Base-by-base conservation (phyloP, 2,329 filamentous ascomycete species). In the Beauveria sp. region DNA sequence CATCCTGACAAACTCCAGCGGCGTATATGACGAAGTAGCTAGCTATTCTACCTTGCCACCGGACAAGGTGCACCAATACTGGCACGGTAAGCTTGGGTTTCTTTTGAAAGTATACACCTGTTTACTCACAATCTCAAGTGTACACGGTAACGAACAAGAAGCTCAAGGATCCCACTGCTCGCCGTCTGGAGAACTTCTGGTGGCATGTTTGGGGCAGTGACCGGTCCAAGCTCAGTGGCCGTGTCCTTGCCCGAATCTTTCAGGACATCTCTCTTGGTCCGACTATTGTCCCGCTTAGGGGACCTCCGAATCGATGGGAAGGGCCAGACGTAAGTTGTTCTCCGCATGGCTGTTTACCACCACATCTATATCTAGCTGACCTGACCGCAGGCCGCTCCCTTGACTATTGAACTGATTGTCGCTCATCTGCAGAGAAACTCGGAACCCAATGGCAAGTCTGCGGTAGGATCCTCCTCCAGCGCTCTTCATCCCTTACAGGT, bases 131-230 rank as follows among this genome's bases (percentile, higher is more conserved):
- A 40, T 38, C 24, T 30, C 49, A 65, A 86, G 84, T 85, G 5
- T 87, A 86, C 66, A 84, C 84, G 12, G 84, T 79, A 34, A 86
- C 82, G 18, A 81, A 81, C 64, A 81, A 82, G 67, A 79, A 79
- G 65, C 77, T 86, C 38, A 77, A 79, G 63, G 84, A 87, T 66
- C 84, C 84, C n/a, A 86, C 83, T 3, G 83, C 84, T 30, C 81
- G 80, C 62, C 82, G 85, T 20, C 73, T 86, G 22, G 84, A 87
- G 68, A 84, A 86, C 67, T 86, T 86, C 66, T 87, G 84, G 84
- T 86, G 83, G 80, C 84, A 86, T 67, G 82, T 87, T 59, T 83
- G 83, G 78, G 83, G 84, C 40, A 86, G 85, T 66, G 75, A 85
- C 64, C 75, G 80, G 30, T 77, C 80, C 40, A 69, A 77, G 58